These are phyloP conservation scores for Thalassia testudinum DNA, from an alignment of 116 monocot species.

Conservation along the genomic window DNA sequence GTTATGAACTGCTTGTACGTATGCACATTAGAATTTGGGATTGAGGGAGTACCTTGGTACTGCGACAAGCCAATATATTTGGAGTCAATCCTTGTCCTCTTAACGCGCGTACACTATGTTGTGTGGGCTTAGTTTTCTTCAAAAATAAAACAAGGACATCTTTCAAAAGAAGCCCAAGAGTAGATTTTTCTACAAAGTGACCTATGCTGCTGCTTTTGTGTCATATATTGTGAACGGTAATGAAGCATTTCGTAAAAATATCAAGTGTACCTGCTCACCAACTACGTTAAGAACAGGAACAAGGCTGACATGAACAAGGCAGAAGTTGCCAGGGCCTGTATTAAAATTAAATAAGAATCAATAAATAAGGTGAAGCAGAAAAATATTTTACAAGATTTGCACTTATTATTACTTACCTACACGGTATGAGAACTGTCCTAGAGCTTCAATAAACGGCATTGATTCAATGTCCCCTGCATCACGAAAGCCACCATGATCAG, in stretches of 20 bases:
- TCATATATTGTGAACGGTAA: not conserved
- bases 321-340: slow-evolving; percentile 89
- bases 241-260: not conserved
- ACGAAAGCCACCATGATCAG: slow-evolving; percentile 6
- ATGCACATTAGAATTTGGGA: not conserved
- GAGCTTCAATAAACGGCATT: slow-evolving; percentile 95
- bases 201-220: too few species aligned
- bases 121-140: slow-evolving; percentile 83
- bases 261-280: slow-evolving; percentile 63
- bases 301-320: slow-evolving; percentile 96
- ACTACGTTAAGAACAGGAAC: slow-evolving; percentile 87
- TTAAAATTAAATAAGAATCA: not conserved
- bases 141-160: not conserved
- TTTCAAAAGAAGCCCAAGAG: not conserved
- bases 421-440: slow-evolving; percentile 84
- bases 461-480: slow-evolving; percentile 98
- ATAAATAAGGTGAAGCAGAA: too few species aligned
- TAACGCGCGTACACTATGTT: slow-evolving; percentile 51
- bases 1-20: not conserved
- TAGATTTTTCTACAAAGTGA: too few species aligned
- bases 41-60: slow-evolving; percentile 23
- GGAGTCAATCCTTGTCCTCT: slow-evolving; percentile 57
- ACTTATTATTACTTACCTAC: slow-evolving; percentile 44
- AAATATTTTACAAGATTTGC: too few species aligned
- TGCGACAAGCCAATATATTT: slow-evolving; percentile 64